These are phyloP conservation scores for Camptophora hylomeconis DNA, from an alignment of 2,329 filamentous ascomycete genomes.

Conservation along the genomic window DNA sequence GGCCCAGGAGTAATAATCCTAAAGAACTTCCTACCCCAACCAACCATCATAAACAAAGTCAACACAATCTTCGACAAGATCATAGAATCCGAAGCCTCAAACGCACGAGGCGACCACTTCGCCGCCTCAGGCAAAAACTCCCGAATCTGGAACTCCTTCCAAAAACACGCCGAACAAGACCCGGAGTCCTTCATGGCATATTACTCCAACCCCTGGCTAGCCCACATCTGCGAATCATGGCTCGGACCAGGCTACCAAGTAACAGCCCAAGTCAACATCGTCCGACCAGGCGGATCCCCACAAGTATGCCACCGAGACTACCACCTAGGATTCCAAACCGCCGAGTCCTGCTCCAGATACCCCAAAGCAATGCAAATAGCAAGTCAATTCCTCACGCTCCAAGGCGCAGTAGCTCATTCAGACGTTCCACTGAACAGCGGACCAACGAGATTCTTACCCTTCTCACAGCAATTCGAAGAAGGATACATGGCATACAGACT, in stretches of 20 bases:
- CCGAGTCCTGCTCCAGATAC: conserved; percentile 32
- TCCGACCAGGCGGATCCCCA: conserved; percentile 43
- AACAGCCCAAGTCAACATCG: conserved; percentile 51
- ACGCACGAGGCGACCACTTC: conserved; percentile 45
- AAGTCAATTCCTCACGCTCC: conserved; percentile 46
- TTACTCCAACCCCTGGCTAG: conserved; percentile 48
- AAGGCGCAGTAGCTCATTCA: conserved; percentile 50
- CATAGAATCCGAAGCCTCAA: conserved; percentile 32
- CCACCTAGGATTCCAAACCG: conserved; percentile 49
- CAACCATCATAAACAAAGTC: conserved; percentile 29
- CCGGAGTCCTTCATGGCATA: conserved; percentile 42
- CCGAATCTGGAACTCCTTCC: conserved; percentile 54
- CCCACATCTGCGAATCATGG: conserved; percentile 40
- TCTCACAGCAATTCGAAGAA: conserved; percentile 42
- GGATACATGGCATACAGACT: conserved; percentile 47
- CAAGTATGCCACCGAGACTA: conserved; percentile 51
- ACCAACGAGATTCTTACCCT: conserved; percentile 48
- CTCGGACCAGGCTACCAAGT: conserved; percentile 48
- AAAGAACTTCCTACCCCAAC: conserved; percentile 37
- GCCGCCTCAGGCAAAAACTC: conserved; percentile 42
- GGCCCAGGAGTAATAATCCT: conserved; percentile 50
- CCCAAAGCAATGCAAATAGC: conserved; percentile 42
- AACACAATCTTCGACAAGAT: conserved; percentile 37
- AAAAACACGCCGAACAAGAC: conserved; percentile 43
- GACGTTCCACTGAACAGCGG: conserved; percentile 47